Evolutionary conservation across 2,329 filamentous ascomycete species (phyloP).

Genomic region (Aspergillus hortae): DNA sequence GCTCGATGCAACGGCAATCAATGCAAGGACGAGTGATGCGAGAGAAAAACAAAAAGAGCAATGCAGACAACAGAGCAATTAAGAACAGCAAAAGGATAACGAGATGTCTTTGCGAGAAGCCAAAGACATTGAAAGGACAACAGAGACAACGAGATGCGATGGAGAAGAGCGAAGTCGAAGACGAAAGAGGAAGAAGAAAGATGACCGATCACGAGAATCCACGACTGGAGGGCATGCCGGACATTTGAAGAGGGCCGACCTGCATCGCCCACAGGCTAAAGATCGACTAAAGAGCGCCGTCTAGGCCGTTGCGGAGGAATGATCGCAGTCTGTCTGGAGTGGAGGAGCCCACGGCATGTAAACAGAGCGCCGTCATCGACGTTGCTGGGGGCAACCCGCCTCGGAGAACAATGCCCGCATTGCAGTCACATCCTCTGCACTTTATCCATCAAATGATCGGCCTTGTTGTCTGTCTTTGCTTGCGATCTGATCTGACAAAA

Average conservation of each 20-base stretch:
- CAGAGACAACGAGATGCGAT: background rate
- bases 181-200: slow-evolving; percentile 4
- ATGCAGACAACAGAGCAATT: background rate
- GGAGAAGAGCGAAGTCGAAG: background rate
- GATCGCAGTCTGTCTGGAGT: background rate
- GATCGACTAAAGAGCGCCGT: background rate
- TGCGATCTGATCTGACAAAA: no score
- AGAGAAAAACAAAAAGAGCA: background rate
- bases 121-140: background rate
- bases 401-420: no score
- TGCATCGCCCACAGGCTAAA: slow-evolving; percentile 15
- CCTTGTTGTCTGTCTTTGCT: no score
- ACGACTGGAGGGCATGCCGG: slow-evolving; percentile 15
- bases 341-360: slow-evolving; percentile 16
- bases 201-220: slow-evolving; percentile 4
- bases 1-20: slow-evolving; percentile 5
- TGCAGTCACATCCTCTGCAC: no score
- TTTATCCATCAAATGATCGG: no score
- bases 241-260: slow-evolving; percentile 26
- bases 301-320: background rate
- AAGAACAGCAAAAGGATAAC: background rate
- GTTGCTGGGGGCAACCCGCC: slow-evolving; percentile 32
- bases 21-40: background rate
- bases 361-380: slow-evolving; percentile 27
- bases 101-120: background rate